phyloP scores from a whole-genome alignment of 805 yeast genomes.

The Hanseniaspora occidentalis region DNA sequence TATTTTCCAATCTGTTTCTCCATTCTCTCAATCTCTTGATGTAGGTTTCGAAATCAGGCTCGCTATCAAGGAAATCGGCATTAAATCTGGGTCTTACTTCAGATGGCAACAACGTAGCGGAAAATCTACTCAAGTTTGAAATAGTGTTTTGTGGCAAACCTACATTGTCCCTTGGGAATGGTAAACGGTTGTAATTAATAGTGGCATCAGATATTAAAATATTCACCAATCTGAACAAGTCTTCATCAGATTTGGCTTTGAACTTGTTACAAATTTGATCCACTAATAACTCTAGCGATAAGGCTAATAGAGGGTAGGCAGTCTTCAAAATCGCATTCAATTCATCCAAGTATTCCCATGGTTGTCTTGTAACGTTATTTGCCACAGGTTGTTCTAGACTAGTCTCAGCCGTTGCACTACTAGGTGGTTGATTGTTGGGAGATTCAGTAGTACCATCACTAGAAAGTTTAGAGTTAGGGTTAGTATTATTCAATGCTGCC shows the following conservation, averaged over 20 bases:
- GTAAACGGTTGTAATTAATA: conserved; percentile 74
- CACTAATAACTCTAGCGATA: conserved; percentile 86
- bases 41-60: conserved; percentile 82
- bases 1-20: conserved; percentile 88
- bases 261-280: conserved; percentile 92
- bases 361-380: conserved; percentile 37
- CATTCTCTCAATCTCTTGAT: conserved; percentile 74
- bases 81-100: conserved; percentile 84
- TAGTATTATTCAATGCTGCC: conserved; percentile 33
- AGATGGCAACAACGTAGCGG: conserved; percentile 84
- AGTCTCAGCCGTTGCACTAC: conserved; percentile 3
- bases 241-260: conserved; percentile 90
- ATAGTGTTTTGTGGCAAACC: conserved; percentile 85
- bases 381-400: conserved; percentile 8
- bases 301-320: conserved; percentile 86
- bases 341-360: conserved; percentile 89
- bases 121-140: conserved; percentile 74
- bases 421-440: conserved; percentile 5
- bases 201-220: conserved; percentile 91
- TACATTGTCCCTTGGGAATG: conserved; percentile 80
- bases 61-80: conserved; percentile 73
- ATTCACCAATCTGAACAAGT: conserved; percentile 84
- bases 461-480: too few relatives aligned
- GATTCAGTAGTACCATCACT: conserved; percentile 14
- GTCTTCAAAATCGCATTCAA: conserved; percentile 92